Base-by-base conservation (phyloP, 768 basidiomycete genomes). In the Paxillus ammoniavirescens region DNA sequence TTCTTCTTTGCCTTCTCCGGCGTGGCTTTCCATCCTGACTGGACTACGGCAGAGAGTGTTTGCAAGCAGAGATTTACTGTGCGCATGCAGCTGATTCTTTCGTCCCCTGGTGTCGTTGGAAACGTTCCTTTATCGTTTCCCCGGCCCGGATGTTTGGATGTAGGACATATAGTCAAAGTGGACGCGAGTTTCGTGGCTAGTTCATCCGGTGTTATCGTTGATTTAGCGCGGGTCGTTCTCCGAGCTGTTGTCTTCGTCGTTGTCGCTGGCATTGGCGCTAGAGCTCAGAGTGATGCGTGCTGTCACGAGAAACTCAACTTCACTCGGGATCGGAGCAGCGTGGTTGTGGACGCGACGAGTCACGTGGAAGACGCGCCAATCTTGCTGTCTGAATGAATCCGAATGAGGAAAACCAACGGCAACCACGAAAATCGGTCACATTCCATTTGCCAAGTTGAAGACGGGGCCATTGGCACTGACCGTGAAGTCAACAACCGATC, bases 51-150 rank as follows among this genome's bases (percentile, higher is more conserved):
- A 5, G 84, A 79, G 10, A 92, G 66, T 0, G 70, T 73, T 58
- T 87, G 87, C 5, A 84, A 81, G 0, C 82, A 78, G 1, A 75
- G 46, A 56, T 91, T 91, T 8, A 89, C 80, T 2, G 75, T 69
- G 18, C 79, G 78, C 89, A 90, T 91, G 2, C 81, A 77, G 3
- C 65, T 56, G 0, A 74, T 56, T 21, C 73, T 75, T 35, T 66
- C 66, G 37, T 78, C 74, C 49, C 77, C 78, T 5, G 62, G 42
- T 21, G 50, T 41, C 10, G 41, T 48, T 33, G 49, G 44, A 14
- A 55, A 48, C 17, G 42, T 30, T 10, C 8, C 40, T 23, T 18
- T 17, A 17, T 30, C 6, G 33, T 49, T 47, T 36, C 41, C 50
- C 26, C 50, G 49, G 13, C 51, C 55, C 47, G 51, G 53, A 47